These are phyloP conservation scores for Pseudomicrostroma phylloplanum DNA, from an alignment of 1,284 basidiomycete genomes.

Conservation along the genomic window DNA sequence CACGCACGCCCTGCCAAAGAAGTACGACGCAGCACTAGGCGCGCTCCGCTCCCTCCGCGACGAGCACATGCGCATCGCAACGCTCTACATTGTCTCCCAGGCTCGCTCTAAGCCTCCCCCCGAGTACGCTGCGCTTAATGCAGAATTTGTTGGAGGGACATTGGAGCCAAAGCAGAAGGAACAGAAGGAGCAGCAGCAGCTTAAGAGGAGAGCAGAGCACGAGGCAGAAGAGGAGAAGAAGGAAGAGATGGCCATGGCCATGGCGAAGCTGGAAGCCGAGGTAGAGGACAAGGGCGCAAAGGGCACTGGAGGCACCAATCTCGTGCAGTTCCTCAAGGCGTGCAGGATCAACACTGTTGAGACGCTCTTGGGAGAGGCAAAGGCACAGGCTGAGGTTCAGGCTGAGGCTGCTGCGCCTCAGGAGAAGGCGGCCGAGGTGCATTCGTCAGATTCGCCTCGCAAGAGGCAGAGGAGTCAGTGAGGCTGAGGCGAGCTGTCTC, in stretches of 20 bases:
- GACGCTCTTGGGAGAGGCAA: conserved; percentile 32
- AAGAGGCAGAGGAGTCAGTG: too few relatives aligned
- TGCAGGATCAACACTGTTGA: conserved; percentile 41
- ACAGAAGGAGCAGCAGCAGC: too few relatives aligned
- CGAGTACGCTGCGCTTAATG: conserved; percentile 25
- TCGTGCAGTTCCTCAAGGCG: conserved; percentile 39
- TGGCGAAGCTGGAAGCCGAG: conserved; percentile 9
- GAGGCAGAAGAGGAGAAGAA: too few relatives aligned
- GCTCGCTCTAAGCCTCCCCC: conserved; percentile 30
- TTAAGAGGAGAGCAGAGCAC: too few relatives aligned
- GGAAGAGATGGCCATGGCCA: too few relatives aligned
- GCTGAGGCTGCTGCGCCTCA: too few relatives aligned
- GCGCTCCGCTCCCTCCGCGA: conserved; percentile 76
- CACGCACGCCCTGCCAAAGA: conserved; percentile 26
- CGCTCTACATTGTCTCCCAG: conserved; percentile 61
- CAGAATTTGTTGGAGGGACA: conserved; percentile 18
- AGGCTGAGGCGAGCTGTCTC: too few relatives aligned
- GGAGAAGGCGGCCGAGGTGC: too few relatives aligned
- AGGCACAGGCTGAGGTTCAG: too few relatives aligned
- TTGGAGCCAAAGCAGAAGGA: conserved; percentile 13
- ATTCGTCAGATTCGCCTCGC: too few relatives aligned
- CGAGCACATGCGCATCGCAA: conserved; percentile 78
- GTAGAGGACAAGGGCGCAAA: conserved; percentile 25
- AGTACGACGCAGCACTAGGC: conserved; percentile 67
- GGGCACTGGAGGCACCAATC: conserved; percentile 45